phyloP scores from a whole-genome alignment of 805 yeast genomes.

The Wickerhamiella siamensis region DNA sequence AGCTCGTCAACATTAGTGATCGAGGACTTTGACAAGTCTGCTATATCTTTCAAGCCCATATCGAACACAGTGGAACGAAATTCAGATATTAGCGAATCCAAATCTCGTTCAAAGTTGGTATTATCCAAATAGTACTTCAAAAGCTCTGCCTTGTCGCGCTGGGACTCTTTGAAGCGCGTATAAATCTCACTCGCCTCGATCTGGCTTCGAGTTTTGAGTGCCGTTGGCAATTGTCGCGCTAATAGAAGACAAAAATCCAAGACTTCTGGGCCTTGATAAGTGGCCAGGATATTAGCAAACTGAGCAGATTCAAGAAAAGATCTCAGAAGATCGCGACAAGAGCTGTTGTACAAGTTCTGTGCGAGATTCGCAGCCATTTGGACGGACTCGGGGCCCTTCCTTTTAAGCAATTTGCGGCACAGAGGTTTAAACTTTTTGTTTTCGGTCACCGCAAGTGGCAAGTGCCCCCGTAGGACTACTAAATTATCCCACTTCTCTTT shows the following conservation, averaged over 20 bases:
- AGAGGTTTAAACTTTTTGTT: background rate
- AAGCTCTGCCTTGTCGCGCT: background rate
- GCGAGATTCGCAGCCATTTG: background rate
- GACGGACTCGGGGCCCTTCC: background rate
- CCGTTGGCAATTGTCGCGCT: background rate
- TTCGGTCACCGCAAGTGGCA: background rate
- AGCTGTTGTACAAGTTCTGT: background rate
- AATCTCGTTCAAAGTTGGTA: background rate
- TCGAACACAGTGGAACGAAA: background rate
- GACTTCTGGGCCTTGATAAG: background rate
- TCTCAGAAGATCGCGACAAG: background rate
- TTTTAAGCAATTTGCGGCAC: background rate
- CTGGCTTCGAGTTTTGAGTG: background rate
- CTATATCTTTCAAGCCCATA: background rate
- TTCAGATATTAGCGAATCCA: background rate
- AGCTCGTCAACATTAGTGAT: background rate
- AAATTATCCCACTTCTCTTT: background rate
- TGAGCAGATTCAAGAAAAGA: background rate
- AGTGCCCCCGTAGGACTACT: background rate
- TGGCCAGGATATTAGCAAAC: background rate
- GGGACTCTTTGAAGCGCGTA: background rate
- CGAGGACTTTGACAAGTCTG: background rate
- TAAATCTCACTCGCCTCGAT: background rate
- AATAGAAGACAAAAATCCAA: background rate
- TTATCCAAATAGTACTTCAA: background rate